Evolutionary conservation across 768 basidiomycete species (phyloP), one percentile per base, ranked within the genome.

Genomic region (Chiua virens): DNA sequence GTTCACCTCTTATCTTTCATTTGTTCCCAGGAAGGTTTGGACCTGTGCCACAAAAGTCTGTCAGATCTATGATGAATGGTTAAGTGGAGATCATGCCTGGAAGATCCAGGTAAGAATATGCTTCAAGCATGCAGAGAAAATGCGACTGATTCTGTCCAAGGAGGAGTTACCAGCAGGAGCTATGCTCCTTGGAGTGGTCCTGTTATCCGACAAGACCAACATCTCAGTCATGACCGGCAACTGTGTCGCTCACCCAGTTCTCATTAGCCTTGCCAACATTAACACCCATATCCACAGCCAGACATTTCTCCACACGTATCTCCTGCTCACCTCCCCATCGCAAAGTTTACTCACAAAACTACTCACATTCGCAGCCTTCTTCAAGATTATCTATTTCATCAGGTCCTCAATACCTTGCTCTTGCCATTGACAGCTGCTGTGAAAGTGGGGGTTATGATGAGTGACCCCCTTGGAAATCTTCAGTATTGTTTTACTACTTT

Each of bases 21-120:
- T 62, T n/a, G 51, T 45, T n/a, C 66, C 60, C 3, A 47, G 48
- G 7, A 54, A 50, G 20, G 21, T 56, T 2, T 69, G 52, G 34
- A 42, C 34, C 23, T 36, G 35, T 18, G 42, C 52, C 14, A 15
- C 34, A 3, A 34, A 34, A 17, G 9, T 34, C 17, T 34, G 34
- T 34, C 15, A 8, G 5, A 17, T 55, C 53, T 30, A 38, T 52
- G 28, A 40, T 21, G 15, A 34, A 15, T 34, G 15, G 34, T 34
- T 34, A 34, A 43, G 23, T 17, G 32, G 20, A 9, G 43, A 42
- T 11, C 25, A 8, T 4, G 40, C 47, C 4, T 53, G 47, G 47
- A 14, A 5, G 4, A 44, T 53, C 3, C 52, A 53, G 37, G 47
- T 53, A 53, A 8, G 8, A 15, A 3, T 34, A 34, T 8, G 9